These are phyloP conservation scores for Fusarium xylarioides DNA, from an alignment of 2,329 filamentous ascomycete genomes.

Conservation along the genomic window DNA sequence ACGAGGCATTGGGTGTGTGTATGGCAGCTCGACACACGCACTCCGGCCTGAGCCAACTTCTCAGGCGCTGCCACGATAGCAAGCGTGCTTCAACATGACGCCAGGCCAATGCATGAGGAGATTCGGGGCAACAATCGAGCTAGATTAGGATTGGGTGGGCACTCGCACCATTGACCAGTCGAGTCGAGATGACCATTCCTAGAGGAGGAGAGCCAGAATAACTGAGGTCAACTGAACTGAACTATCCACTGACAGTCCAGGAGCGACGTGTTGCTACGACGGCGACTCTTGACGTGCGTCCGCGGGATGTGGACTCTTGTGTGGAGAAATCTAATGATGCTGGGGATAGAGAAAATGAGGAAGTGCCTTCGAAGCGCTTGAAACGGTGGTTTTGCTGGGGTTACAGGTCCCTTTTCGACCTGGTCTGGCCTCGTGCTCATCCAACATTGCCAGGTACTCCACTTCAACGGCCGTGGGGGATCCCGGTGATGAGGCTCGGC, in stretches of 20 bases:
- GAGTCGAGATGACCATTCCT: conserved; percentile 22
- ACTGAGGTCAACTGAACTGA: conserved; percentile 6
- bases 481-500: conserved; percentile 31
- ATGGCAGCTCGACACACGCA: conserved; percentile 27
- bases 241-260: conserved; percentile 34
- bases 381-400: conserved; percentile 37
- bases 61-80: conserved; percentile 53
- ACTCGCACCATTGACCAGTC: conserved; percentile 41
- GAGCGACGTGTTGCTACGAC: conserved; percentile 42
- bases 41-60: conserved; percentile 37
- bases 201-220: conserved; percentile 3
- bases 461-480: conserved; percentile 15
- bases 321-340: conserved; percentile 38
- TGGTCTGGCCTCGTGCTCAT: conserved; percentile 17
- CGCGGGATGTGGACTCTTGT: conserved; percentile 34
- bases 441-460: conserved; percentile 6
- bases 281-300: conserved; percentile 37
- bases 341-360: conserved; percentile 29
- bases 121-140: conserved; percentile 34
- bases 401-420: conserved; percentile 25
- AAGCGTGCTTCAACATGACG: conserved; percentile 45
- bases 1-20: conserved; percentile 31
- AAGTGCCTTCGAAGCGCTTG: conserved; percentile 13
- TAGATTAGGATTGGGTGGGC: conserved; percentile 42
- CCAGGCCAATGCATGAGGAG: conserved; percentile 39